Evolutionary conservation across 176 grass and related monocot genomes (phyloP), one percentile per base, ranked within the genome.

Genomic region (Elaeis guineensis): DNA sequence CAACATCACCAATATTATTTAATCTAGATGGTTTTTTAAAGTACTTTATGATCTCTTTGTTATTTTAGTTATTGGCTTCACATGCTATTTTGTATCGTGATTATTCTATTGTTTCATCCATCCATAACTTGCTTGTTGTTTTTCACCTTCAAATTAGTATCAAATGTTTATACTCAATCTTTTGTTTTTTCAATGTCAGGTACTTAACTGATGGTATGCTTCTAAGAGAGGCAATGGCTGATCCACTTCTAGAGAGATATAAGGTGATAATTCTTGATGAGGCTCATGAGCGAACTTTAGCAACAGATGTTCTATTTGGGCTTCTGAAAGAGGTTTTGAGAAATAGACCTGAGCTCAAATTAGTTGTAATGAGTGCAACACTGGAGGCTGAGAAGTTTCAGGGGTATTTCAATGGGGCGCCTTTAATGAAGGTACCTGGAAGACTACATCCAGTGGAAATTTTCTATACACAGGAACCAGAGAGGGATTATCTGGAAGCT

Each of bases 141-240:
- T 54, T 17, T 17, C 15, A 30, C 28, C 28, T 30, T 30, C 28
- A 16, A 79, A 70, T 84, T 66, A 58, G 58, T 82, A 84, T 82
- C 70, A 87, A 84, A 52, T 82, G 79, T 60, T 67, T 85, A 62
- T 77, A 72, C 72, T 84, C 79, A 95, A 89, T 78, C 84, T 92
- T 85, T 73, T 39, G 6, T 12, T 12, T 39, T 32, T 2, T 39
- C 35, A 39, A 83, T 79, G 85, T 95, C 87, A 98, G 93, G 80
- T 98, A 98, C 77, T 92, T 92, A 84, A 98, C 93, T 85, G 93
- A 98, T 86, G 93, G 93, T 89, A 92, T 98, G 84, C 87, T 98
- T 75, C 76, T 98, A 75, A 88, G 93, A 81, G 93, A 92, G 85
- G 93, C 93, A 75, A 92, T 98, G 93, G 81, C 88, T 44, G 93